phyloP scores from a whole-genome alignment of 176 grass and related monocot genomes.

The Carex parvula region DNA sequence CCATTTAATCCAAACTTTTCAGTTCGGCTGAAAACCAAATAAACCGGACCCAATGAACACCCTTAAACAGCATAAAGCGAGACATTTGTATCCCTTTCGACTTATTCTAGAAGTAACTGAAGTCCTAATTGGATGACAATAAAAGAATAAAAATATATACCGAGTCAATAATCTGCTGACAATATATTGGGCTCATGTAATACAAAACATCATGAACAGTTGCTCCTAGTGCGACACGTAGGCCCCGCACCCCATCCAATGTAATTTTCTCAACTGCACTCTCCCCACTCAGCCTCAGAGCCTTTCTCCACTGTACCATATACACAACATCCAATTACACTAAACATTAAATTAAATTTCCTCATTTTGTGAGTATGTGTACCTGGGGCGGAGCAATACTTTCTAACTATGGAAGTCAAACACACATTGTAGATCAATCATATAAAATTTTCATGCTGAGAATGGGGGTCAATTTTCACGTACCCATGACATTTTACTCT shows the following conservation, averaged over 20 bases:
- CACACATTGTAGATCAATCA: too few species aligned
- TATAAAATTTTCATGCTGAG: too few species aligned
- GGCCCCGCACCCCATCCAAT: constrained; percentile 89
- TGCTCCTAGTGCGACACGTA: constrained; percentile 72
- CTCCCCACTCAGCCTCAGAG: constrained; percentile 81
- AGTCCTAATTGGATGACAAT: not conserved
- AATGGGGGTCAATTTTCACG: too few species aligned
- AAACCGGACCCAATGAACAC: too few species aligned
- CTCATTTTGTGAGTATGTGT: not conserved
- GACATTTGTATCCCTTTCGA: not conserved
- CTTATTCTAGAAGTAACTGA: not conserved
- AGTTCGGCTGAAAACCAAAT: too few species aligned
- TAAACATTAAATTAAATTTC: not conserved
- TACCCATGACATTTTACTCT: too few species aligned
- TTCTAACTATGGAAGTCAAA: too few species aligned
- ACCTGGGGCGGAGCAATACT: too few species aligned
- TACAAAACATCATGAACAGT: constrained; percentile 99
- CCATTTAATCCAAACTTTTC: too few species aligned
- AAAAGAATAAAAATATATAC: not conserved
- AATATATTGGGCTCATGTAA: constrained; percentile 99
- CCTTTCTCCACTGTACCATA: constrained; percentile 76
- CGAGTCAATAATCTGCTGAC: constrained; percentile 95
- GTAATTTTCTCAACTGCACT: constrained; percentile 86
- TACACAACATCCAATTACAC: not conserved
- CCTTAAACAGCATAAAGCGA: not conserved